Evolutionary conservation across 2,329 filamentous ascomycete genomes (phyloP).

Genomic region (Grosmannia huntii): DNA sequence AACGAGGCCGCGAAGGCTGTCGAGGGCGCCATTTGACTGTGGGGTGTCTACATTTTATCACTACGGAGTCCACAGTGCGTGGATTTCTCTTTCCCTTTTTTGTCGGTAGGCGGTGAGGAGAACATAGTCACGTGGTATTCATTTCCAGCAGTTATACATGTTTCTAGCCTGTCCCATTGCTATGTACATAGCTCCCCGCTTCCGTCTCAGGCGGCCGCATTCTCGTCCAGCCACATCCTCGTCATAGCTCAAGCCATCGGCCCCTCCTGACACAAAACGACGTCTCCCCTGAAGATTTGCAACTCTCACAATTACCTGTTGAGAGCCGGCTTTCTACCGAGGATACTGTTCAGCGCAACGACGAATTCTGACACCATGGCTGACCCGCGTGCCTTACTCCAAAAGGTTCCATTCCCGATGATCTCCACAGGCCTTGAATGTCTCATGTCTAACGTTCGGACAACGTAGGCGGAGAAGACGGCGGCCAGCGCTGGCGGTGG

Average conservation of each 20-base stretch:
- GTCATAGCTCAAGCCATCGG: neutral
- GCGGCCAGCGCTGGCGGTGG: constrained; percentile 61
- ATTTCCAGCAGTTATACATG: too few relatives aligned
- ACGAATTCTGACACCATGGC: constrained; percentile 5
- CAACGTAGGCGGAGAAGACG: constrained; percentile 68
- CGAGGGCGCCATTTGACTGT: neutral
- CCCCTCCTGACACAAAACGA: neutral
- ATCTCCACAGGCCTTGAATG: constrained; percentile 10
- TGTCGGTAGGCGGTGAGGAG: too few relatives aligned
- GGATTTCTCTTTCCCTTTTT: too few relatives aligned
- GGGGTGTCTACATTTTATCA: neutral
- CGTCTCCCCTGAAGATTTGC: neutral
- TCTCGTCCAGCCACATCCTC: neutral
- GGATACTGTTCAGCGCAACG: neutral
- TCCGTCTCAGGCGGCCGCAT: neutral
- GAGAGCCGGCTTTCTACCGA: neutral
- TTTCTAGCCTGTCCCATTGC: too few relatives aligned
- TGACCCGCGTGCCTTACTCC: constrained; percentile 64
- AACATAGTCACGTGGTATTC: too few relatives aligned
- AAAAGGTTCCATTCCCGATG: constrained; percentile 45
- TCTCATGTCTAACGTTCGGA: neutral
- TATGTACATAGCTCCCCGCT: neutral
- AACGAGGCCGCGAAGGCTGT: neutral
- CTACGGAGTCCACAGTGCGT: neutral
- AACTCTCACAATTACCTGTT: neutral